These are phyloP conservation scores for Melanogaster broomeanus DNA, from an alignment of 768 basidiomycete genomes.

Conservation along the genomic window DNA sequence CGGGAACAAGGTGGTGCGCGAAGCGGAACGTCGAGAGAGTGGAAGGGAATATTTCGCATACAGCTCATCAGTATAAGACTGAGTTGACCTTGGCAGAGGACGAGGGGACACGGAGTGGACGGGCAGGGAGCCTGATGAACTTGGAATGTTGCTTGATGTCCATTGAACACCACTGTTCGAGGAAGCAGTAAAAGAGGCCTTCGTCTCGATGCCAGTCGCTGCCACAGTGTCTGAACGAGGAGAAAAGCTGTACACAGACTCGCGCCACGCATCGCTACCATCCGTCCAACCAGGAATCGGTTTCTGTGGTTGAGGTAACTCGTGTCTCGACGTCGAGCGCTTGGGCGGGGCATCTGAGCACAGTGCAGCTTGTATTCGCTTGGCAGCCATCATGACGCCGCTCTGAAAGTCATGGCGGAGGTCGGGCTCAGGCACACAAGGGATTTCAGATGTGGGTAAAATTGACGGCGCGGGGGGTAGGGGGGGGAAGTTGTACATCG, in stretches of 20 bases:
- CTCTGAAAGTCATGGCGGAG: constrained; percentile 47
- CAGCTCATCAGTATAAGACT: constrained; percentile 45
- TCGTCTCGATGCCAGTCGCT: constrained; percentile 27
- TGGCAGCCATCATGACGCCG: constrained; percentile 72
- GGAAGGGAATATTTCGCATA: constrained; percentile 57
- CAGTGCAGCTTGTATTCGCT: constrained; percentile 50
- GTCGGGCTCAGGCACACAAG: constrained; percentile 27
- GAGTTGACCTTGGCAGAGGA: constrained; percentile 29
- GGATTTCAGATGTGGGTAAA: constrained; percentile 19
- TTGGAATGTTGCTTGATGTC: constrained; percentile 38
- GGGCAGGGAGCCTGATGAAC: constrained; percentile 27
- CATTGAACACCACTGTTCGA: constrained; percentile 55
- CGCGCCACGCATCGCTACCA: constrained; percentile 66
- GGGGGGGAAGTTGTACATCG: constrained; percentile 49
- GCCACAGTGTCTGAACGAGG: constrained; percentile 39
- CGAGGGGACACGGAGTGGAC: constrained; percentile 22
- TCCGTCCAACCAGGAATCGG: constrained; percentile 71
- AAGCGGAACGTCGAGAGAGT: constrained; percentile 56
- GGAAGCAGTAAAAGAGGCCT: constrained; percentile 49
- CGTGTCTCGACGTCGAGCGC: constrained; percentile 34
- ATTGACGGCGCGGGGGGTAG: constrained; percentile 55
- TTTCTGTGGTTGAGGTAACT: constrained; percentile 37
- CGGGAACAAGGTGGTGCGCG: constrained; percentile 42
- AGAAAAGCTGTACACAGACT: constrained; percentile 56
- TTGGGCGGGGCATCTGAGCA: constrained; percentile 43